Conservation (phyloP, 352 stramenopile genomes). For the Globisporangium spinosum region DNA sequence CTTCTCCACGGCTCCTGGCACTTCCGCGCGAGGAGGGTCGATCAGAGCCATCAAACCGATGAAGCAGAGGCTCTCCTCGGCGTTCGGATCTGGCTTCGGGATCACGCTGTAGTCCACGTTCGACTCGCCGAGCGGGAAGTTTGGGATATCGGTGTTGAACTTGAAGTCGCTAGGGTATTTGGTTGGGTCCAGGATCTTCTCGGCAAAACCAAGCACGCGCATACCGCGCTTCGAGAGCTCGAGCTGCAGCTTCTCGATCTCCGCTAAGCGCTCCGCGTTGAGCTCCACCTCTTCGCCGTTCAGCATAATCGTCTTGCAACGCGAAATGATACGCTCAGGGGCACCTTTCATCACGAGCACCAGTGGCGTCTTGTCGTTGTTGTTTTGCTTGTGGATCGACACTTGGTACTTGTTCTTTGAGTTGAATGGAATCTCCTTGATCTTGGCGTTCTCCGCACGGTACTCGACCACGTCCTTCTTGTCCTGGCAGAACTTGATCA, state of each 20-base stretch:
- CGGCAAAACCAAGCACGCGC: constrained; percentile 55
- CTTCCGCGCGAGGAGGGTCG: constrained; percentile 90
- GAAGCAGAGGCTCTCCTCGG: constrained; percentile 82
- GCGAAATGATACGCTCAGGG: constrained; percentile 92
- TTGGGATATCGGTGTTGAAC: constrained; percentile 61
- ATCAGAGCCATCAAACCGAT: constrained; percentile 95
- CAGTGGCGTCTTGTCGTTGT: constrained; percentile 54
- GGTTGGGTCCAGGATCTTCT: constrained; percentile 44
- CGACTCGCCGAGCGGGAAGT: constrained; percentile 33
- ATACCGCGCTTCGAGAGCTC: constrained; percentile 61
- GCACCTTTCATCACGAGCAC: constrained; percentile 94
- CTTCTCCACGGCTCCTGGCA: constrained; percentile 86
- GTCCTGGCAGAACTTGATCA: constrained; percentile 86
- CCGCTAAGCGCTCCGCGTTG: constrained; percentile 82
- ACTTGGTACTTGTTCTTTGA: constrained; percentile 87
- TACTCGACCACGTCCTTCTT: constrained; percentile 72
- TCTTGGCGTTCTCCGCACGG: constrained; percentile 53
- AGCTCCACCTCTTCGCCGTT: constrained; percentile 50
- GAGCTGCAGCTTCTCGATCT: constrained; percentile 47
- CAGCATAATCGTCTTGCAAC: constrained; percentile 86
- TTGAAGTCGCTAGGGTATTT: constrained; percentile 46
- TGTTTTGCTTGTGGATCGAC: constrained; percentile 79
- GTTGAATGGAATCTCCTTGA: constrained; percentile 85
- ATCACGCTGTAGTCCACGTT: constrained; percentile 36
- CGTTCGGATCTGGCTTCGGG: constrained; percentile 60